Conservation (phyloP, 768 basidiomycete genomes). For the Lanmaoa pseudosensibilis region DNA sequence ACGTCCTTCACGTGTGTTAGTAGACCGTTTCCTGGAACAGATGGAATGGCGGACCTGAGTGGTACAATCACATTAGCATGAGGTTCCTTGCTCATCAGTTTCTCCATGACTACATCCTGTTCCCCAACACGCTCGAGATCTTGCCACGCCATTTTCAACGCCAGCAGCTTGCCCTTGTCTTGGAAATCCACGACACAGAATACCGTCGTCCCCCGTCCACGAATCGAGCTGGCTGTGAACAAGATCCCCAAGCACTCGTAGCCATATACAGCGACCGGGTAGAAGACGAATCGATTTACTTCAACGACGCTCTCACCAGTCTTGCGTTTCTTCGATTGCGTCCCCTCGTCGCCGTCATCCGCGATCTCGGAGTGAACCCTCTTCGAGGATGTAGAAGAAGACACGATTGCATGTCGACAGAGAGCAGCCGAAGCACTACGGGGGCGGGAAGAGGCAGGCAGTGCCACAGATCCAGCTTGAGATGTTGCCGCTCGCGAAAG, state of each 20-base stretch:
- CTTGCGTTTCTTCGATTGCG: background rate
- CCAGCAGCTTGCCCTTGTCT: background rate
- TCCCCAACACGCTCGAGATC: background rate
- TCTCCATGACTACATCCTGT: background rate
- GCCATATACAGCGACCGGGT: slow-evolving; percentile 4
- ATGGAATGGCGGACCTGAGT: background rate
- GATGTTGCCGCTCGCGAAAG: background rate
- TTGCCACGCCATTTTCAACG: slow-evolving; percentile 13
- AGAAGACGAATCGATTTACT: background rate
- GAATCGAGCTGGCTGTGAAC: slow-evolving; percentile 11
- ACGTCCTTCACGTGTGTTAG: background rate
- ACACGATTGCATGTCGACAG: background rate
- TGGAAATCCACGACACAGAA: background rate
- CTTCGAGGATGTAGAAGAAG: background rate
- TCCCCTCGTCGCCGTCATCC: background rate
- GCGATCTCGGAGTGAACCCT: background rate
- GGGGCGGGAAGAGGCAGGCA: background rate
- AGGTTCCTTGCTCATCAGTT: background rate
- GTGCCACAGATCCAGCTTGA: background rate
- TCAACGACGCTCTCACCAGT: background rate
- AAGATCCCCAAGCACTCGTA: slow-evolving; percentile 1
- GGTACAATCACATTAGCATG: background rate
- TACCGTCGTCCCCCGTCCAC: slow-evolving; percentile 11
- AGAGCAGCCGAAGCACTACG: background rate
- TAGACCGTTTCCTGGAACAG: accelerated